Conservation (phyloP, 345 rosid genomes). For the Citrus mangshanensis region DNA sequence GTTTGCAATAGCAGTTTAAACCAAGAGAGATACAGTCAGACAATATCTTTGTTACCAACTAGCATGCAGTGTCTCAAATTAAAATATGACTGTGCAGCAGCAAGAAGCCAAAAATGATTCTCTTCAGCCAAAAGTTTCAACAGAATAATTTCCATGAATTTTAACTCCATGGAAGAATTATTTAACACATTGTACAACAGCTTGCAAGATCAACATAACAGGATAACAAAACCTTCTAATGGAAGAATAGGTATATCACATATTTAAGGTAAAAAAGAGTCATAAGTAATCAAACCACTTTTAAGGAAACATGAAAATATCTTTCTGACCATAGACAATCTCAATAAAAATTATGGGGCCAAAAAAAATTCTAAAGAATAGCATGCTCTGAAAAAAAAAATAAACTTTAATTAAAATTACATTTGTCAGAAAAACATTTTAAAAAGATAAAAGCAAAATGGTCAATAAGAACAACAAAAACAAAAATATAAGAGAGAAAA, state of each 20-base stretch:
- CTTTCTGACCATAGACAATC: not conserved
- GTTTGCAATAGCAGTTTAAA: not conserved
- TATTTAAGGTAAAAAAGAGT: no score
- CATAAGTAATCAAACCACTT: not conserved
- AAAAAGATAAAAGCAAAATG: not conserved
- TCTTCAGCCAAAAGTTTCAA: not conserved
- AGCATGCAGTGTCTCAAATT: not conserved
- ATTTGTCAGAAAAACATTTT: no score
- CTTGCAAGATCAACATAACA: not conserved
- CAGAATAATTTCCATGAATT: not conserved
- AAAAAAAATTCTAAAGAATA: no score
- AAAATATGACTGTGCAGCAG: not conserved
- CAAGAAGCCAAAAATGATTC: not conserved
- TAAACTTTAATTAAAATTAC: not conserved
- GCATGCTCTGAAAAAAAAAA: no score
- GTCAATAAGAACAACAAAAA: no score
- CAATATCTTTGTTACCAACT: not conserved
- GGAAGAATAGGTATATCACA: not conserved
- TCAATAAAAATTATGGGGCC: not conserved
- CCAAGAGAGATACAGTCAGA: not conserved
- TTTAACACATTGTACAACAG: not conserved
- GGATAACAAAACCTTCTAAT: not conserved
- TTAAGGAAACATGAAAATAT: not conserved
- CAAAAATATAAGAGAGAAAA: no score
- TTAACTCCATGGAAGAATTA: not conserved